A percentile compares a stretch with the other conserved stretches of the same genome.
These are phyloP conservation scores for Tolypocladium paradoxum DNA, from an alignment of 2,329 filamentous ascomycete species.

Conservation along the genomic window DNA sequence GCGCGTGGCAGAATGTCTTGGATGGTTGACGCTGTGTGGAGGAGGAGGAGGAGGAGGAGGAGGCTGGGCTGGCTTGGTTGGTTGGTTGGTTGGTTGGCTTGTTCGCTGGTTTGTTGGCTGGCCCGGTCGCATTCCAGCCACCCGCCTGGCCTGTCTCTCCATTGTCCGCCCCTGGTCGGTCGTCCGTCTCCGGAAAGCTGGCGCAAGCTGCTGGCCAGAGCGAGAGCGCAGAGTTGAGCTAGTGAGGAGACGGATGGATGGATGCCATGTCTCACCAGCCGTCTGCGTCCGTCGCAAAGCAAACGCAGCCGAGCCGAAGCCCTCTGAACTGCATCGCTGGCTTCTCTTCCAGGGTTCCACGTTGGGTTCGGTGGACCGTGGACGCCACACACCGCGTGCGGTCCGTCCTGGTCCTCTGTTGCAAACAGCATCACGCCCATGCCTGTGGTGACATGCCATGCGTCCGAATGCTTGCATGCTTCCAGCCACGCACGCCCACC, in stretches of 20 bases:
- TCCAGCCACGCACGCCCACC: neutral
- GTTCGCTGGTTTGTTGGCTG: neutral
- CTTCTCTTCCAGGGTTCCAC: neutral
- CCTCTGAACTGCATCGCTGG: too few species aligned
- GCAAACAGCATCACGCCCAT: neutral
- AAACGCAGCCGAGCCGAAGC: neutral
- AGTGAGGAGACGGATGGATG: too few species aligned
- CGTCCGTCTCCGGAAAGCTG: neutral
- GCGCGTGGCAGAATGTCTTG: neutral
- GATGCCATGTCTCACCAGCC: slow-evolving; percentile 7
- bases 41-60: neutral
- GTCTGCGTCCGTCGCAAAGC: slow-evolving; percentile 13
- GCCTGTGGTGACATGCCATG: neutral
- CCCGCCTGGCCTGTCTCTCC: neutral
- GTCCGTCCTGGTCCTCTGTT: neutral
- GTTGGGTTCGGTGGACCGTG: neutral
- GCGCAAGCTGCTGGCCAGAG: too few species aligned
- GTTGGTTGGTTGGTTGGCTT: neutral
- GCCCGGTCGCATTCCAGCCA: neutral
- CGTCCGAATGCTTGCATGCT: neutral
- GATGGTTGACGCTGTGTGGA: neutral
- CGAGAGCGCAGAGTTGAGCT: too few species aligned
- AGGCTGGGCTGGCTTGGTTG: neutral
- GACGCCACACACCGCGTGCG: neutral
- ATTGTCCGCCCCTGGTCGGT: neutral